Evolutionary conservation across 306 rosid species (phyloP), one percentile per base, ranked within the genome.

Genomic region (Arachis hypogaea): DNA sequence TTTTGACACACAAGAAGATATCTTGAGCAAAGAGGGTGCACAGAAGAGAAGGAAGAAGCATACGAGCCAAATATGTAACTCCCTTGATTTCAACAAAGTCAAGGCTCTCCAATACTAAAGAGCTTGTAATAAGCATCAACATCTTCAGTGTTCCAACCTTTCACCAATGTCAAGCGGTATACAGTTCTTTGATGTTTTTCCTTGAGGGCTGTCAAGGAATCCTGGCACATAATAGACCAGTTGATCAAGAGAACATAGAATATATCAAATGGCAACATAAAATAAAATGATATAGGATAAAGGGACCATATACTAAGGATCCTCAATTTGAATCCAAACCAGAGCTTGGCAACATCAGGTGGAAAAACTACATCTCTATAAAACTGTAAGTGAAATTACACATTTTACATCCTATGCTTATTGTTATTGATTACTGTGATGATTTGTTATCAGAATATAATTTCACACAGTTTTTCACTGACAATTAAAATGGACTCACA

Each of bases 51-150:
- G 43, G 40, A 30, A 42, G 40, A 40, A 41, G 76, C 99, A 88
- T 88, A 94, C 99, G 96, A 76, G 88, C 97, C 99, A 76, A 94
- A 58, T 92, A 94, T 51, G 99, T 94, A 52, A 94, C 99, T 69
- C 99, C 99, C 82, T 94, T 94, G 82, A 94, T 94, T 85, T 94
- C 99, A 59, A 94, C 83, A 55, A 94, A 94, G 87, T 92, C 99
- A 12, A 12, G 99, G 99, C 69, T 84, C 86, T 44, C 99, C 99
- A 36, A 84, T 7, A 68, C 88, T 86, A 10, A 94, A 92, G 80
- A 94, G 91, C 75, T 94, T 86, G 18, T 60, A 92, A 76, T 94
- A 94, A 75, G 96, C 96, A 74, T 94, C 97, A 16, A 92, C 72
- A 6, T 92, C 99, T 79, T 89, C 93, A 45, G 91, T 85, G 75